These are phyloP conservation scores for Xylaria arbuscula DNA, from an alignment of 2,329 filamentous ascomycete genomes.

Conservation along the genomic window DNA sequence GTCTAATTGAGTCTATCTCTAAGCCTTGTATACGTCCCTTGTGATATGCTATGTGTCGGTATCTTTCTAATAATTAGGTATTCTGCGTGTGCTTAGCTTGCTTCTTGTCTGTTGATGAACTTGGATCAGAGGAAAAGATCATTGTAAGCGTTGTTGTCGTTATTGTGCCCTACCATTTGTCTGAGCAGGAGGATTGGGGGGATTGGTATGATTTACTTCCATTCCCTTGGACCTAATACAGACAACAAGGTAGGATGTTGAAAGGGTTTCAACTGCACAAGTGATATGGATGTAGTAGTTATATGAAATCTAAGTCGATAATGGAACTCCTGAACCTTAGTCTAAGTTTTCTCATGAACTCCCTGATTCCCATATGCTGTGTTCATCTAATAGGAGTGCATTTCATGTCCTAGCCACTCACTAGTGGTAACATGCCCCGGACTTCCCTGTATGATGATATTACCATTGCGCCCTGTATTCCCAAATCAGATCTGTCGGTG, in stretches of 20 bases:
- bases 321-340: not conserved
- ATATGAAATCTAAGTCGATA: constrained; percentile 1
- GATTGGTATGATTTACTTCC: no score
- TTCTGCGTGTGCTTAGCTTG: not conserved
- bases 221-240: no score
- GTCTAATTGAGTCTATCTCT: not conserved
- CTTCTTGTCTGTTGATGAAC: no score
- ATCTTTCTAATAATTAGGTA: not conserved
- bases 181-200: not conserved
- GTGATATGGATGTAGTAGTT: not conserved
- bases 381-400: not conserved
- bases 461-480: constrained; percentile 6
- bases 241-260: no score
- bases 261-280: no score
- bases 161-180: not conserved
- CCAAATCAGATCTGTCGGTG: not conserved
- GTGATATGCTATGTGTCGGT: no score
- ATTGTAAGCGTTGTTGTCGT: not conserved
- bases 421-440: not conserved
- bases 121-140: no score
- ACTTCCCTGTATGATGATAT: constrained; percentile 11
- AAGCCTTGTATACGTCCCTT: no score
- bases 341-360: not conserved
- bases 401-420: not conserved
- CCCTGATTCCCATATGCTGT: not conserved